Evolutionary conservation across 2,329 filamentous ascomycete genomes (phyloP).

Genomic region (Dothideomycetes sp.): DNA sequence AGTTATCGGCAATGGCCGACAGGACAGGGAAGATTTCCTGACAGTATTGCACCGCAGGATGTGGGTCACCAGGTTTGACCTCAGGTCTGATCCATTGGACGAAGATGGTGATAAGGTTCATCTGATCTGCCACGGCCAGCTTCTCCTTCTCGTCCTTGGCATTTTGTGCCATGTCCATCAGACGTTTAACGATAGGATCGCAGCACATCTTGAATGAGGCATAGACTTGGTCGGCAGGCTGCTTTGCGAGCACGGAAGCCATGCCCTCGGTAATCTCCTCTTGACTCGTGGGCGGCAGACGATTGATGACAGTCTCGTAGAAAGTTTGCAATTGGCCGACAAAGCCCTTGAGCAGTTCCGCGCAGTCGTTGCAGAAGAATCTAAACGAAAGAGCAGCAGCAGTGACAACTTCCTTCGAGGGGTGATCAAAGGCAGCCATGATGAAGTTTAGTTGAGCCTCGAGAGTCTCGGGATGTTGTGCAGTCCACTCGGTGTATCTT

Average conservation of each 20-base stretch:
- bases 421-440: conserved; percentile 80
- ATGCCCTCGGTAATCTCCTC: conserved; percentile 96
- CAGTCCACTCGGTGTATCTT: conserved; percentile 95
- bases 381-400: conserved; percentile 91
- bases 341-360: conserved; percentile 71
- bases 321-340: conserved; percentile 83
- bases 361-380: conserved; percentile 95
- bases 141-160: conserved; percentile 77
- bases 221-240: conserved; percentile 72
- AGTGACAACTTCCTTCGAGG: conserved; percentile 81
- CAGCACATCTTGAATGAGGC: conserved; percentile 84
- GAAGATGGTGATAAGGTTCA: conserved; percentile 88
- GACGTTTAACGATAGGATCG: conserved; percentile 74
- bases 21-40: conserved; percentile 85
- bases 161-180: conserved; percentile 79
- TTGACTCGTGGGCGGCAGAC: conserved; percentile 74
- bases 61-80: conserved; percentile 60
- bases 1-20: conserved; percentile 77
- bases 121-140: conserved; percentile 81
- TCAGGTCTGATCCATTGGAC: conserved; percentile 70
- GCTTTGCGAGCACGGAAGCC: conserved; percentile 79
- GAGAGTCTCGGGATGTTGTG: conserved; percentile 83
- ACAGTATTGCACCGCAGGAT: conserved; percentile 94
- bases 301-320: conserved; percentile 82
- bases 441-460: conserved; percentile 94